A percentile compares a stretch with the other conserved stretches of the same genome.
phyloP scores from a whole-genome alignment of 257 asterid genomes.

The Nicotiana attenuata region DNA sequence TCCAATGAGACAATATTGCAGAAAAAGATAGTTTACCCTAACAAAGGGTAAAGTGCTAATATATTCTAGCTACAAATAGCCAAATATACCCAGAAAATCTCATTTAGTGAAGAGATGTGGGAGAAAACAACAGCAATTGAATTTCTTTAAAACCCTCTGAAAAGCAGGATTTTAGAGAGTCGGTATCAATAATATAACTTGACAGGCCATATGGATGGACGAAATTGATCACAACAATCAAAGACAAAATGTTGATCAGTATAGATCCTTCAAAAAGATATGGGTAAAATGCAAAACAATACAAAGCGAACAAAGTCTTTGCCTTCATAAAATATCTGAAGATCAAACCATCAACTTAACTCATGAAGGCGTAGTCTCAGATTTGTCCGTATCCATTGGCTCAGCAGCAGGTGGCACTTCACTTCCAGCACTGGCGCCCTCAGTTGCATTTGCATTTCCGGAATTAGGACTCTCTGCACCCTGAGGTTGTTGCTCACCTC shows the following conservation, averaged over 20 bases:
- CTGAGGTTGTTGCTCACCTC: slow-evolving; percentile 48
- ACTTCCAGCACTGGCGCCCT: slow-evolving; percentile 14
- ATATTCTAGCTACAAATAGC: neutral
- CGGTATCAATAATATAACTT: neutral
- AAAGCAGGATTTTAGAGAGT: slow-evolving; percentile 20
- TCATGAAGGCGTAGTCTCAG: slow-evolving; percentile 33
- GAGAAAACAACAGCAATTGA: neutral
- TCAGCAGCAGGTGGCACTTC: slow-evolving; percentile 41
- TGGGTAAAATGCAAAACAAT: neutral
- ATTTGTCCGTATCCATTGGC: slow-evolving; percentile 69
- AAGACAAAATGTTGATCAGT: neutral
- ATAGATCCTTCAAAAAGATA: neutral
- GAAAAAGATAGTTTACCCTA: neutral
- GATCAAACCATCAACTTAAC: neutral
- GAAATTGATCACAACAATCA: neutral
- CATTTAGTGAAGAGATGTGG: neutral
- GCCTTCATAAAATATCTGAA: neutral
- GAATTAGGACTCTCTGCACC: slow-evolving; percentile 27
- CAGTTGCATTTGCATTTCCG: slow-evolving; percentile 15
- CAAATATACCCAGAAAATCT: neutral
- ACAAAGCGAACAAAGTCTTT: neutral
- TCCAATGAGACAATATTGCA: neutral
- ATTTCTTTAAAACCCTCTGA: slow-evolving; percentile 15
- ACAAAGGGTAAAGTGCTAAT: neutral
- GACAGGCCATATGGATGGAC: neutral